These are phyloP conservation scores for Cyathus striatus DNA, from an alignment of 768 basidiomycete genomes.

Conservation along the genomic window DNA sequence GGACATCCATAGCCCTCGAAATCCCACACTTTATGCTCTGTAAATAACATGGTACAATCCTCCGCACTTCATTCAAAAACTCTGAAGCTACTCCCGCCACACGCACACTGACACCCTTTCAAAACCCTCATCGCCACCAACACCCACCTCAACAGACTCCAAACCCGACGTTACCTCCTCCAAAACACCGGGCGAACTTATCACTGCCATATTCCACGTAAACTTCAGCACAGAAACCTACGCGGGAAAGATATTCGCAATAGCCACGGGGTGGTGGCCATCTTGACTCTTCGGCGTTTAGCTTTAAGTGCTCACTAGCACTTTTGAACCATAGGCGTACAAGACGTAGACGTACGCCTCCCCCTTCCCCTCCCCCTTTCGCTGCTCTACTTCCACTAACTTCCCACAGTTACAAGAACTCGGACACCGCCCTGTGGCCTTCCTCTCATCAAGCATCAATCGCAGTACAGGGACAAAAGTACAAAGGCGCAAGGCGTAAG, in stretches of 20 bases:
- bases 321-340: constrained; percentile 52
- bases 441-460: constrained; percentile 47
- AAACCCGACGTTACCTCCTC: constrained; percentile 21
- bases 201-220: constrained; percentile 29
- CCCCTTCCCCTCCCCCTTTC: constrained; percentile 16
- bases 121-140: constrained; percentile 4
- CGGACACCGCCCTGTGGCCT: constrained; percentile 42
- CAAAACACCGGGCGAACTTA: constrained; percentile 22
- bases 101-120: constrained; percentile 8
- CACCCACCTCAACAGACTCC: constrained; percentile 10
- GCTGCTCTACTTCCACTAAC: neutral
- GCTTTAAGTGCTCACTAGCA: constrained; percentile 37
- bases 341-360: no score
- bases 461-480: constrained; percentile 30
- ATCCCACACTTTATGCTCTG: constrained; percentile 30
- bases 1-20: constrained; percentile 25
- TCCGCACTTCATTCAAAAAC: constrained; percentile 19
- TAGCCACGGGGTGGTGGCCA: constrained; percentile 59
- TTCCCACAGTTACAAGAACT: constrained; percentile 50
- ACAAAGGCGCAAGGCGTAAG: constrained; percentile 11
- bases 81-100: constrained; percentile 24
- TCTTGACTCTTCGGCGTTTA: constrained; percentile 40
- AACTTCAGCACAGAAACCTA: constrained; percentile 47
- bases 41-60: constrained; percentile 17
- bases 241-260: constrained; percentile 57